Evolutionary conservation across 352 stramenopile species (phyloP).

Genomic region (Pythium periplocum): DNA sequence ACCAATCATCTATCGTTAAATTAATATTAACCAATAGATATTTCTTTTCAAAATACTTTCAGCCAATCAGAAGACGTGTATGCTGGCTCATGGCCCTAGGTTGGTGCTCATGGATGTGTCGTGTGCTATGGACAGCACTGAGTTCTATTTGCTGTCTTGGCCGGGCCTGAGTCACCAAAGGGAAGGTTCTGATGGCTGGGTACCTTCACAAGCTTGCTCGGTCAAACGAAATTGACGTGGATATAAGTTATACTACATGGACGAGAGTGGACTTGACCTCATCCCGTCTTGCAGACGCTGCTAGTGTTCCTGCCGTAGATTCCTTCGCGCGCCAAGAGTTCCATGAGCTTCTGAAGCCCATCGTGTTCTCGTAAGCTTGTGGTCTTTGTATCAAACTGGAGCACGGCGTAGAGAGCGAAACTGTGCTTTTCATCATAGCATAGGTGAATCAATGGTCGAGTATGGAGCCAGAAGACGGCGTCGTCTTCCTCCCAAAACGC

Average conservation of each 20-base stretch:
- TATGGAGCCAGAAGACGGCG: conserved; percentile 75
- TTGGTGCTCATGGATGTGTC: no score
- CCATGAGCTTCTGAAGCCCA: conserved; percentile 32
- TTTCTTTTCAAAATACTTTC: no score
- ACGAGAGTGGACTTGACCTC: background rate
- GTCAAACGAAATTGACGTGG: background rate
- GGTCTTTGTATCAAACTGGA: conserved; percentile 45
- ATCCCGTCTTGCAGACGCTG: background rate
- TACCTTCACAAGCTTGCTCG: background rate
- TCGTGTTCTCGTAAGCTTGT: conserved; percentile 36
- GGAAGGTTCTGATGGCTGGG: background rate
- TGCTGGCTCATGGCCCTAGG: no score
- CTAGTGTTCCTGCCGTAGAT: background rate
- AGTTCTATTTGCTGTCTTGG: no score
- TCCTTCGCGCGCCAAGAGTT: conserved; percentile 25
- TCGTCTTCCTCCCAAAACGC: conserved; percentile 90
- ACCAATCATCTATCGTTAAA: no score
- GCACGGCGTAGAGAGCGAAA: conserved; percentile 51
- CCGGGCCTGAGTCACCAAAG: no score
- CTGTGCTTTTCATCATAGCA: conserved; percentile 52
- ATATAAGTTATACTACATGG: background rate
- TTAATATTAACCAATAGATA: no score
- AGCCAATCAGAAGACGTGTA: no score
- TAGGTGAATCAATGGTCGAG: conserved; percentile 75
- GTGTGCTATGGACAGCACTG: no score